Conservation (phyloP, 495 filamentous ascomycete species). For the Aspergillus carlsbadensis region DNA sequence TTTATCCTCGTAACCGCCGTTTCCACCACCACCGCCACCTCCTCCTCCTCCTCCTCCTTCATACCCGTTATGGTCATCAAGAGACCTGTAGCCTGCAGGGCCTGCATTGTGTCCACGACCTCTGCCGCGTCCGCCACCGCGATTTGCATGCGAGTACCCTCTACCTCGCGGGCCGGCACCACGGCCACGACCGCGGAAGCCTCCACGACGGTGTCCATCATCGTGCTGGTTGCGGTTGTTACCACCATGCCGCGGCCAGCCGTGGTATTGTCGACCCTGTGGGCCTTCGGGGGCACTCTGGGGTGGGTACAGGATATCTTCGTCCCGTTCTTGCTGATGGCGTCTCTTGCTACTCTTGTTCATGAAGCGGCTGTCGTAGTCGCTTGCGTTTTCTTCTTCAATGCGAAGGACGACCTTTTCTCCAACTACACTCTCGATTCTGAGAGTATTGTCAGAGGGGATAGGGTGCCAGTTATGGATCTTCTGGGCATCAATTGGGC, state of each 20-base stretch:
- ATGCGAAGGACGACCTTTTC: slow-evolving; percentile 83
- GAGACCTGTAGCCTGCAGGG: slow-evolving; percentile 35
- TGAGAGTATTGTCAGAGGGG: slow-evolving; percentile 60
- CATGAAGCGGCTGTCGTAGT: slow-evolving; percentile 55
- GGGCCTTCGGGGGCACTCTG: slow-evolving; percentile 18
- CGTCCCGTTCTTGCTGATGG: slow-evolving; percentile 35
- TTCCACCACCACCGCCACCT: slow-evolving; percentile 38
- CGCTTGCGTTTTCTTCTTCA: slow-evolving; percentile 64
- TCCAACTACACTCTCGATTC: slow-evolving; percentile 77
- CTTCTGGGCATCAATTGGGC: slow-evolving; percentile 74
- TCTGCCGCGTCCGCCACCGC: slow-evolving; percentile 41
- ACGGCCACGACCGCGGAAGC: slow-evolving; percentile 50
- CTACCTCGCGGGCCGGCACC: slow-evolving; percentile 40
- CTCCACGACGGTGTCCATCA: slow-evolving; percentile 38
- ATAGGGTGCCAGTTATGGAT: slow-evolving; percentile 86
- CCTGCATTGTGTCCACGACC: slow-evolving; percentile 41
- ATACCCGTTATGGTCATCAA: slow-evolving; percentile 34
- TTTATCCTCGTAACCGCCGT: slow-evolving; percentile 18
- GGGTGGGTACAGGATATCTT: slow-evolving; percentile 25
- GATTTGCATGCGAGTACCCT: slow-evolving; percentile 35
- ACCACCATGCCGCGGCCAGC: slow-evolving; percentile 22
- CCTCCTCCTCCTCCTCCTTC: slow-evolving; percentile 12
- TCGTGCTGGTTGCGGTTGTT: slow-evolving; percentile 31
- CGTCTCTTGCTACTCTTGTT: slow-evolving; percentile 53
- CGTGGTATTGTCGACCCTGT: slow-evolving; percentile 18